These are phyloP conservation scores for Lactuca sativa DNA, from an alignment of 129 eudicot genomes.

Conservation along the genomic window DNA sequence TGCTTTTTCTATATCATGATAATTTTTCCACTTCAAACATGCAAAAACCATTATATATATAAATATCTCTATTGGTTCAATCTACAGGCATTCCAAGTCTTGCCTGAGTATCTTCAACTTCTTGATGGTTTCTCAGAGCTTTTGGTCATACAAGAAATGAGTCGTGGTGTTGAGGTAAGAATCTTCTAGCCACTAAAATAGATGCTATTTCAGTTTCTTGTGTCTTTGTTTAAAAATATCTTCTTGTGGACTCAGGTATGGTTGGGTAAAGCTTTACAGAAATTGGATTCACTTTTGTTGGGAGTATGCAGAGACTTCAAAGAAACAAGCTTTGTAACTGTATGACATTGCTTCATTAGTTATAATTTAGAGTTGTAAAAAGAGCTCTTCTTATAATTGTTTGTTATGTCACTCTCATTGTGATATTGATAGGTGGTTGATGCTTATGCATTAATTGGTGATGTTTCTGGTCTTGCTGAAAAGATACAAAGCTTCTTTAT, in stretches of 20 bases:
- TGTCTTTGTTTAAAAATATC: conserved; percentile 3
- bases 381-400: neutral
- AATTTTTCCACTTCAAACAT: neutral
- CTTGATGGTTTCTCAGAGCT: conserved; percentile 81
- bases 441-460: conserved; percentile 98
- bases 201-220: neutral
- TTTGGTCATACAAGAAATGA: conserved; percentile 89
- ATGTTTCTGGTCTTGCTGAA: conserved; percentile 97
- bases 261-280: conserved; percentile 86
- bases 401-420: conserved; percentile 2
- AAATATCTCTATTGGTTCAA: conserved; percentile 16
- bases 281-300: conserved; percentile 82
- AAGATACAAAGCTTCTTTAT: conserved; percentile 93
- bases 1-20: conserved; percentile 3
- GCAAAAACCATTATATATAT: conserved; percentile 7
- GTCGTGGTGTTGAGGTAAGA: conserved; percentile 87
- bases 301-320: conserved; percentile 94
- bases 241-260: conserved; percentile 64
- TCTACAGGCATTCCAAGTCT: conserved; percentile 90
- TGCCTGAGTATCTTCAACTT: conserved; percentile 89
- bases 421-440: conserved; percentile 76
- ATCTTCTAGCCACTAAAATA: neutral
- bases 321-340: conserved; percentile 80
- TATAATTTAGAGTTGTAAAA: conserved; percentile 7
- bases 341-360: conserved; percentile 32